phyloP scores from a whole-genome alignment of 257 asterid genomes.

The Solanum pinnatisectum region DNA sequence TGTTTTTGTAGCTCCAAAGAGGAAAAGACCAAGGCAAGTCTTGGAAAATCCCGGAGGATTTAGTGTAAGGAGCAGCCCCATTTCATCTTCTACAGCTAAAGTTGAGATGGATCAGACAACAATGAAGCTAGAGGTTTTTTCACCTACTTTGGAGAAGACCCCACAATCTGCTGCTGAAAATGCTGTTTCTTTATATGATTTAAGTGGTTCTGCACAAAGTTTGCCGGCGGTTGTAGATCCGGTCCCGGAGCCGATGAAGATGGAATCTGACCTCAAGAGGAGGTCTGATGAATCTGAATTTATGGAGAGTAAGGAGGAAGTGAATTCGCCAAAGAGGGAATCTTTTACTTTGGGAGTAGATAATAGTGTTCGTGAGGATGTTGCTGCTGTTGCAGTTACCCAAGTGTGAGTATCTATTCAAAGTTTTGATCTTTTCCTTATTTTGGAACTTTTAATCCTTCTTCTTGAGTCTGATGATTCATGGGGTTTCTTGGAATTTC shows the following conservation, averaged over 20 bases:
- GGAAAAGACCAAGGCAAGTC: constrained; percentile 76
- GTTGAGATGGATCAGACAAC: constrained; percentile 45
- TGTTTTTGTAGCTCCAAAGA: constrained; percentile 59
- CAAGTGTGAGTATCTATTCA: constrained; percentile 40
- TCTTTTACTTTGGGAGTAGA: constrained; percentile 27
- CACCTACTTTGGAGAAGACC: constrained; percentile 41
- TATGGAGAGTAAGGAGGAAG: constrained; percentile 23
- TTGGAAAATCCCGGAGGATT: constrained; percentile 37
- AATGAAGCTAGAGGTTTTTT: constrained; percentile 33
- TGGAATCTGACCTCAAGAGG: constrained; percentile 31
- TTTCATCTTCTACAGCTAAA: constrained; percentile 23
- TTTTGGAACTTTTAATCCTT: neutral
- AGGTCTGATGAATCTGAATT: constrained; percentile 15
- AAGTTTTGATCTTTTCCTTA: neutral
- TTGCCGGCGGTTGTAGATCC: constrained; percentile 10
- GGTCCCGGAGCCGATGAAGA: constrained; percentile 16
- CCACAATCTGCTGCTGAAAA: constrained; percentile 38
- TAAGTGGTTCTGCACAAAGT: constrained; percentile 22
- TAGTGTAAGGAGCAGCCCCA: constrained; percentile 39
- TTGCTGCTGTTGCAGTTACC: constrained; percentile 13
- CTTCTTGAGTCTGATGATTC: neutral
- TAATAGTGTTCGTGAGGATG: constrained; percentile 29
- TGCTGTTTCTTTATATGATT: constrained; percentile 19
- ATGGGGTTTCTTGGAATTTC: constrained; percentile 7
- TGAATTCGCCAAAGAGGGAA: constrained; percentile 44